Evolutionary conservation across 2,329 filamentous ascomycete genomes (phyloP).

Genomic region (Colletotrichum sp.): DNA sequence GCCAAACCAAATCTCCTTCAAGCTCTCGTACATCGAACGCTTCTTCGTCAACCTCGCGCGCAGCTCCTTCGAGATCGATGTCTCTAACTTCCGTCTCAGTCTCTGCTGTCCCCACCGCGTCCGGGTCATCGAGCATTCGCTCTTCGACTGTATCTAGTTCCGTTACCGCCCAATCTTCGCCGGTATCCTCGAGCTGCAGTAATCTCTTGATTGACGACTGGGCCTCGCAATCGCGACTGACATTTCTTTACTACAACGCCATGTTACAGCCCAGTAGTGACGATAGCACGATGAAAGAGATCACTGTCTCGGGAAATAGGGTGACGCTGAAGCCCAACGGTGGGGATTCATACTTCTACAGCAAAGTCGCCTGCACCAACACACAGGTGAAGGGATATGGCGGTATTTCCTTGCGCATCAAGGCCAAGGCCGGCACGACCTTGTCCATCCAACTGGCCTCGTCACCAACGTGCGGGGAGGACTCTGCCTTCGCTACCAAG

Average conservation of each 20-base stretch:
- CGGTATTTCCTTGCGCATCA: conserved; percentile 61
- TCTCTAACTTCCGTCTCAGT: not conserved
- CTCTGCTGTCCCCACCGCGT: not conserved
- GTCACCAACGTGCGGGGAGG: conserved; percentile 46
- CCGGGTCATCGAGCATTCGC: not conserved
- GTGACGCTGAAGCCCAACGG: conserved; percentile 57
- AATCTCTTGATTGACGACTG: conserved; percentile 62
- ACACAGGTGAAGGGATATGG: conserved; percentile 50
- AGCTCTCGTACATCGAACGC: not conserved
- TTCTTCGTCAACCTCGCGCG: not conserved
- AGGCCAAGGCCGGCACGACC: conserved; percentile 54
- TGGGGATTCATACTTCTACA: conserved; percentile 62
- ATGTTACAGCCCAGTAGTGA: conserved; percentile 60
- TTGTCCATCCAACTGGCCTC: conserved; percentile 58
- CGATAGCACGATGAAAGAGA: conserved; percentile 60
- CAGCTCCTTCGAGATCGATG: not conserved
- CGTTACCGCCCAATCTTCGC: not conserved
- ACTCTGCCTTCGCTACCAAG: conserved; percentile 38
- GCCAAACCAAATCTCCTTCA: not conserved
- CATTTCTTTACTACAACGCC: conserved; percentile 66
- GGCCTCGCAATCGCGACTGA: conserved; percentile 65
- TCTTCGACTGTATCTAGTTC: not conserved
- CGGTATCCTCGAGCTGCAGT: conserved; percentile 35
- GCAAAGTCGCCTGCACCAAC: conserved; percentile 59
- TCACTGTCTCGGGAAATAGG: conserved; percentile 55